Evolutionary conservation across 768 basidiomycete genomes (phyloP).

Genomic region (Coprinopsis cinerea): DNA sequence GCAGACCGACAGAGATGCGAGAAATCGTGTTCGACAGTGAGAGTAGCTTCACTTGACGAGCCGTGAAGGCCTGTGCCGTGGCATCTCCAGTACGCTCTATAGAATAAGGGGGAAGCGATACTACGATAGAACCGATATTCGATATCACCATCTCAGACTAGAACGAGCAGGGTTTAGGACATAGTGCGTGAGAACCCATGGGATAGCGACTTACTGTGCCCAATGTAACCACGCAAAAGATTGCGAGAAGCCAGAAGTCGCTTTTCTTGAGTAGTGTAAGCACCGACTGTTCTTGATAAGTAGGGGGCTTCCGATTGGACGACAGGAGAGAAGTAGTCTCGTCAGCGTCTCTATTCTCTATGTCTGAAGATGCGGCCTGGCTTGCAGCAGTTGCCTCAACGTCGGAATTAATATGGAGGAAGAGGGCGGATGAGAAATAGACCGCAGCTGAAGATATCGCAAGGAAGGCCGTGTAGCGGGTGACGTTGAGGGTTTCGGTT

Average conservation of each 20-base stretch:
- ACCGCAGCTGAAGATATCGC: slow-evolving; percentile 46
- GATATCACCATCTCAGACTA: slow-evolving; percentile 81
- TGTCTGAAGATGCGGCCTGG: slow-evolving; percentile 2
- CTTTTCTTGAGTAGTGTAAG: slow-evolving; percentile 45
- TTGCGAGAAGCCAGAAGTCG: slow-evolving; percentile 59
- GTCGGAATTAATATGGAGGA: slow-evolving; percentile 21
- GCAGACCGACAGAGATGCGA: slow-evolving; percentile 58
- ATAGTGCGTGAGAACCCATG: slow-evolving; percentile 3
- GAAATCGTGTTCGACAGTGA: slow-evolving; percentile 69
- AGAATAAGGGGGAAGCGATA: slow-evolving; percentile 46
- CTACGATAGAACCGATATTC: slow-evolving; percentile 72
- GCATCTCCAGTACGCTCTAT: slow-evolving; percentile 12
- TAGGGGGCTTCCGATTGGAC: slow-evolving; percentile 2
- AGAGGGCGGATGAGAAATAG: slow-evolving; percentile 49
- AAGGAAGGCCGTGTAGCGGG: slow-evolving; percentile 50
- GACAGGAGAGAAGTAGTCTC: slow-evolving; percentile 30
- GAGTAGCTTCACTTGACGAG: slow-evolving; percentile 64
- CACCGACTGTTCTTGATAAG: slow-evolving; percentile 11
- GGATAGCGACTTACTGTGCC: slow-evolving; percentile 68
- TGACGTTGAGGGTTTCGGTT: slow-evolving; percentile 38
- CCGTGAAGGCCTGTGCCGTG: slow-evolving; percentile 33
- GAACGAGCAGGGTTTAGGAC: not conserved
- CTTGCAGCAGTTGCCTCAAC: slow-evolving; percentile 6
- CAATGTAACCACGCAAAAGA: slow-evolving; percentile 48
- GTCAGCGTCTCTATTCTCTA: slow-evolving; percentile 9